Evolutionary conservation across 352 stramenopile genomes (phyloP), one percentile per base, ranked within the genome.

Genomic region (Pythium grandisporangium): DNA sequence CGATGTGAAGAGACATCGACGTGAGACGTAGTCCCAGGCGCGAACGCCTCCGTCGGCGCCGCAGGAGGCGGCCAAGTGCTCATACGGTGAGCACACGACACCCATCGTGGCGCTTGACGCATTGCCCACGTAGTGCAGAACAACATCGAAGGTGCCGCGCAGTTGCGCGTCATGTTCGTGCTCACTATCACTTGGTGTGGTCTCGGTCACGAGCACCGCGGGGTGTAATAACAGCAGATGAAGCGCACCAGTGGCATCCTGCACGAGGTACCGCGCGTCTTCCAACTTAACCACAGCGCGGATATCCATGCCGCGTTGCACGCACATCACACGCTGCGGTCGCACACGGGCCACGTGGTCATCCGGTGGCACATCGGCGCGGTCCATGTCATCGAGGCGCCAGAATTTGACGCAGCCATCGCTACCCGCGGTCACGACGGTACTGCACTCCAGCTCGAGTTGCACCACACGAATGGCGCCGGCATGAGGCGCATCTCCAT

Each of bases 341-440:
- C 66, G 56, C 6, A 96, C 68, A 6, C 85, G 53, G 5, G 84
- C 79, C 17, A 90, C 76, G 10, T 55, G 66, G 37, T 93, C 74
- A 37, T 96, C 84, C 5, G 77, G 65, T 4, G 63, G 55, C 19
- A 94, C 50, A 38, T 98, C 92, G 0, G 91, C 92, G 17, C 61
- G 60, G 35, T 97, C 84, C 25, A 97, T 86, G 1, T 49, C 66
- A 19, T 72, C 63, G 17, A 96, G 91, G 42, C 56, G 70, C 92
- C 89, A 98, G 51, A 88, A 97, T 6, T 85, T 76, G 25, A 98
- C 66, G 36, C 60, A 84, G 16, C 91, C 91, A 61, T 97, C 92
- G 34, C 57, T 64, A 10, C 75, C 78, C 6, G 78, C 72, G 5
- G 75, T 88, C 44, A 91, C 61, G 26, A 91, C 70, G 17, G 71